A percentile compares a stretch with the other conserved stretches of the same genome.
Conservation (phyloP, 1,284 basidiomycete genomes). For the Ustilago shanxiensis region DNA sequence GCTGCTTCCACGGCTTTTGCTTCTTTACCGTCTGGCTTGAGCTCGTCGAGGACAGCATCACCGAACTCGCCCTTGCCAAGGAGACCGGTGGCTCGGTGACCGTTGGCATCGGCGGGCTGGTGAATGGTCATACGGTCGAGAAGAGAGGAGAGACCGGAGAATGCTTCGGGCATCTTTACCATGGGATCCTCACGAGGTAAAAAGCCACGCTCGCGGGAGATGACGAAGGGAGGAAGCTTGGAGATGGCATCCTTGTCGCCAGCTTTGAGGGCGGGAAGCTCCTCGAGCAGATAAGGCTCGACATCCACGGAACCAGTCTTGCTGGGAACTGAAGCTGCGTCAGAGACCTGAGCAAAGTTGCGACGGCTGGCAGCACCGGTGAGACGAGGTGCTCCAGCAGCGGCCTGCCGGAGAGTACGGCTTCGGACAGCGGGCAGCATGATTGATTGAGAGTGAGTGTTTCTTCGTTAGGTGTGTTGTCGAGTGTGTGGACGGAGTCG, state of each 20-base stretch:
- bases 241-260: constrained; percentile 46
- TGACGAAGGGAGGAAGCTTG: constrained; percentile 55
- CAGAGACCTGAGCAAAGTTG: constrained; percentile 46
- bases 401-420: constrained; percentile 28
- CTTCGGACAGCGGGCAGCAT: constrained; percentile 41
- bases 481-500: too few species aligned
- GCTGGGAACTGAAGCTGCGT: constrained; percentile 27
- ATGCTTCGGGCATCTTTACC: constrained; percentile 47
- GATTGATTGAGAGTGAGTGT: background rate
- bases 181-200: constrained; percentile 61
- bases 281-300: constrained; percentile 61
- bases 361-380: constrained; percentile 14
- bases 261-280: constrained; percentile 29
- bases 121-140: constrained; percentile 66
- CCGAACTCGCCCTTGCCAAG: constrained; percentile 64
- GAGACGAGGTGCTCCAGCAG: background rate
- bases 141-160: constrained; percentile 53
- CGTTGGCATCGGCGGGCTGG: constrained; percentile 53
- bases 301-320: constrained; percentile 19
- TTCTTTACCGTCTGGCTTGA: constrained; percentile 42
- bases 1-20: constrained; percentile 49
- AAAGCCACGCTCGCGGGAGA: constrained; percentile 57
- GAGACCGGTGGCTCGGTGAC: constrained; percentile 56
- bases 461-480: too few species aligned
- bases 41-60: constrained; percentile 58